These are phyloP conservation scores for Tremella mesenterica DNA, from an alignment of 768 basidiomycete genomes.

Conservation along the genomic window DNA sequence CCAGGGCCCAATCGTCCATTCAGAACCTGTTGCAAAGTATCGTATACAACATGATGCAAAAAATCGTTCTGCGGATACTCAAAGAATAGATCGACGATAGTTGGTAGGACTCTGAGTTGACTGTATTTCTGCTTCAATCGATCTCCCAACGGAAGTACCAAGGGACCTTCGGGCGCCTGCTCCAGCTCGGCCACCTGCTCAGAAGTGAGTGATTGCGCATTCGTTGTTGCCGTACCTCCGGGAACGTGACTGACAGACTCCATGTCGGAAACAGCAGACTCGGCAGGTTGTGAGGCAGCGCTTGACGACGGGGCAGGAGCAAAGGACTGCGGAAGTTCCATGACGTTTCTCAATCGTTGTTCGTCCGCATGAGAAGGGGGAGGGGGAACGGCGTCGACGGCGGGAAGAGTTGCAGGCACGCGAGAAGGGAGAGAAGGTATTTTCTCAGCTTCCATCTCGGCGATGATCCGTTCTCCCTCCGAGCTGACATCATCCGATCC, in stretches of 20 bases:
- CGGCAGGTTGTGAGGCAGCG: constrained; percentile 20
- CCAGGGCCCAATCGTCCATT: constrained; percentile 72
- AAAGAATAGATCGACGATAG: constrained; percentile 84
- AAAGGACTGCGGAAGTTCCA: neutral
- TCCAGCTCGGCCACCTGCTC: constrained; percentile 2
- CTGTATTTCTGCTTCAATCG: constrained; percentile 69
- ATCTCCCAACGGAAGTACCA: constrained; percentile 53
- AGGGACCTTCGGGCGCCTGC: neutral
- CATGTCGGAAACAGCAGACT: constrained; percentile 11
- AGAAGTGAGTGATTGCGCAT: constrained; percentile 24
- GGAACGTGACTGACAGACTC: constrained; percentile 4
- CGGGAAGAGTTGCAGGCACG: neutral
- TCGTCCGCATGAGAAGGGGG: neutral
- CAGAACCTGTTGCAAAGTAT: constrained; percentile 87
- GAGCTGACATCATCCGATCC: constrained; percentile 25
- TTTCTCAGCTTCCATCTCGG: constrained; percentile 22
- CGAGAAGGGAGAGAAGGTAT: constrained; percentile 16
- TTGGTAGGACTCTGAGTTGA: constrained; percentile 62
- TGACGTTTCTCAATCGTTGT: neutral
- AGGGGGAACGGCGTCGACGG: neutral
- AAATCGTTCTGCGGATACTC: constrained; percentile 97
- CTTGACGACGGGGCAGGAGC: constrained; percentile 21
- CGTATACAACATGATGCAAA: constrained; percentile 90
- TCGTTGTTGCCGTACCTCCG: constrained; percentile 30
- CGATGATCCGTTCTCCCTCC: constrained; percentile 26